These are phyloP conservation scores for Syzygium grande DNA, from an alignment of 345 rosid genomes.

Conservation along the genomic window DNA sequence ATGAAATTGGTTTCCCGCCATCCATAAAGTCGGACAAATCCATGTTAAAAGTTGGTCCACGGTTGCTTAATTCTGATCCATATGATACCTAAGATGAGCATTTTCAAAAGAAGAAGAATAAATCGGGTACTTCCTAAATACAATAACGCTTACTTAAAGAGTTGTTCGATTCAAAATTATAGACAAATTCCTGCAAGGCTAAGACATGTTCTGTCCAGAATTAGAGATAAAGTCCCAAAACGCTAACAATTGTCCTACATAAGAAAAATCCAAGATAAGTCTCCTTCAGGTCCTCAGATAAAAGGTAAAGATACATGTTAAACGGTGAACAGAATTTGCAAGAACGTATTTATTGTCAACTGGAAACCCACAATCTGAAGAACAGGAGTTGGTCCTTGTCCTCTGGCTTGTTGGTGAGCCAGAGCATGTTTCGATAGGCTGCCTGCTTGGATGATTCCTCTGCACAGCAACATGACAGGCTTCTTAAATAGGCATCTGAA, in stretches of 20 bases:
- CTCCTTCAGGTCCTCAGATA: neutral
- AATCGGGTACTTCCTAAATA: neutral
- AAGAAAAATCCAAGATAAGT: neutral
- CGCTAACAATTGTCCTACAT: neutral
- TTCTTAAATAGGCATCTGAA: conserved; percentile 90
- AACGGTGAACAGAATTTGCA: neutral
- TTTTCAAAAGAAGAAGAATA: neutral
- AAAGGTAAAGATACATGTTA: neutral
- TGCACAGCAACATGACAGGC: conserved; percentile 98
- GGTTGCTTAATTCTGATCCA: conserved; percentile 97
- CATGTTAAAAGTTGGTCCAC: conserved; percentile 99
- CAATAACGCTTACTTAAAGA: neutral
- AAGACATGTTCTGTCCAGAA: neutral
- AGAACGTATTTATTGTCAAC: neutral
- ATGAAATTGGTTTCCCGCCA: conserved; percentile 70
- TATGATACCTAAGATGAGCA: conserved; percentile 63
- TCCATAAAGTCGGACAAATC: conserved; percentile 93
- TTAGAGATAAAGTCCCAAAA: neutral
- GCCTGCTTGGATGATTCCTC: conserved; percentile 76
- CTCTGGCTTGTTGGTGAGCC: conserved; percentile 79
- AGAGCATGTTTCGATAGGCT: conserved; percentile 97
- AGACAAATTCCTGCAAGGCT: neutral
- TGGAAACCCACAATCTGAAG: conserved; percentile 61
- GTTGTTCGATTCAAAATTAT: neutral
- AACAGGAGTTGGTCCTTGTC: conserved; percentile 76